Evolutionary conservation across 345 rosid genomes (phyloP).

Genomic region (Populus alba): DNA sequence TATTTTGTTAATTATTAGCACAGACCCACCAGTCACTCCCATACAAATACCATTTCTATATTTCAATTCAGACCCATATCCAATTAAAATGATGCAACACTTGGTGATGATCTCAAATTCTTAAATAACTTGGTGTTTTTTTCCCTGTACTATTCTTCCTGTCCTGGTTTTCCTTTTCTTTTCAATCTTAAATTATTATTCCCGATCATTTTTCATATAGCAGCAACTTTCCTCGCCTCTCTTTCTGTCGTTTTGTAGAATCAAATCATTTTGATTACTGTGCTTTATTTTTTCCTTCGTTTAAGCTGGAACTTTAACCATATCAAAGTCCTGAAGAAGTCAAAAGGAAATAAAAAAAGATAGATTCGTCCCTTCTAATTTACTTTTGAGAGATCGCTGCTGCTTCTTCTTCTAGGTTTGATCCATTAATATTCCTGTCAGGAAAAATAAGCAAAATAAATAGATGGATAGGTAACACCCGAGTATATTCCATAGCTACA

Average conservation of each 20-base stretch:
- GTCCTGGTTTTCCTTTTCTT: background rate
- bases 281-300: background rate
- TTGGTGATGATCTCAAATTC: constrained; percentile 3
- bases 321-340: background rate
- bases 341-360: background rate
- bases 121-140: background rate
- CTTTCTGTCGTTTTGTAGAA: constrained; percentile 16
- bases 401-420: background rate
- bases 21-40: constrained; percentile 34
- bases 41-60: constrained; percentile 27
- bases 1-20: constrained; percentile 13
- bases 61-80: constrained; percentile 5
- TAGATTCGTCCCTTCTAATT: background rate
- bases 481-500: background rate
- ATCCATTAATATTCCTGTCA: background rate
- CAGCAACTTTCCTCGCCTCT: background rate
- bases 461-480: background rate
- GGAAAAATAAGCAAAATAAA: background rate
- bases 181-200: background rate
- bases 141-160: background rate
- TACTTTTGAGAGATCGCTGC: background rate
- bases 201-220: constrained; percentile 1
- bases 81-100: constrained; percentile 16
- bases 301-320: constrained; percentile 8
- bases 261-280: constrained; percentile 14